Evolutionary conservation across 2,329 filamentous ascomycete genomes (phyloP).

Genomic region (Penicillium sp.): DNA sequence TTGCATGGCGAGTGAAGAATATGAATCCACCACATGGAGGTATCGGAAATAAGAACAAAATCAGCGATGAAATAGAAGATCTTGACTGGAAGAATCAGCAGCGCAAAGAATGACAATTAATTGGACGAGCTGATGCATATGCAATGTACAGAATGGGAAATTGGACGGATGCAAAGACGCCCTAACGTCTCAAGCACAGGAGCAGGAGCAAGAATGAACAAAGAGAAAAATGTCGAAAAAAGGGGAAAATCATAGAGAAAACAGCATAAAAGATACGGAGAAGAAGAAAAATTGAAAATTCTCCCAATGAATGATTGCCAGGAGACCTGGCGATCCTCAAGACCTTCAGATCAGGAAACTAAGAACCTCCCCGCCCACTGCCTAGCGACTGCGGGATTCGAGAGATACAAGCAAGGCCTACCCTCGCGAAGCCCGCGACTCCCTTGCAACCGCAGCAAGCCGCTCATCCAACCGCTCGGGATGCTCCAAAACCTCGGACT

Average conservation of each 20-base stretch:
- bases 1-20: background rate
- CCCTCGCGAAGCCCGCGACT: background rate
- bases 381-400: too few relatives aligned
- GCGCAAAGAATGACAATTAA: background rate
- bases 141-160: constrained; percentile 18
- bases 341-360: background rate
- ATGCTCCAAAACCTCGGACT: constrained; percentile 63
- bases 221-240: background rate
- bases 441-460: constrained; percentile 10
- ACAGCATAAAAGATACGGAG: background rate
- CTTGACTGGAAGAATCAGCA: background rate
- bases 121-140: constrained; percentile 13
- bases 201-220: background rate
- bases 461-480: constrained; percentile 28
- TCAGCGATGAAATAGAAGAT: background rate
- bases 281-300: background rate
- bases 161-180: background rate
- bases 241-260: background rate
- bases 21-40: background rate
- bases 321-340: background rate
- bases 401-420: background rate
- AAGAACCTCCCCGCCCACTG: background rate
- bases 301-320: background rate
- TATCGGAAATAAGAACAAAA: background rate
- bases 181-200: background rate